These are phyloP conservation scores for Cnidoscolus chayamansa DNA, from an alignment of 441 rosid genomes.

Conservation along the genomic window DNA sequence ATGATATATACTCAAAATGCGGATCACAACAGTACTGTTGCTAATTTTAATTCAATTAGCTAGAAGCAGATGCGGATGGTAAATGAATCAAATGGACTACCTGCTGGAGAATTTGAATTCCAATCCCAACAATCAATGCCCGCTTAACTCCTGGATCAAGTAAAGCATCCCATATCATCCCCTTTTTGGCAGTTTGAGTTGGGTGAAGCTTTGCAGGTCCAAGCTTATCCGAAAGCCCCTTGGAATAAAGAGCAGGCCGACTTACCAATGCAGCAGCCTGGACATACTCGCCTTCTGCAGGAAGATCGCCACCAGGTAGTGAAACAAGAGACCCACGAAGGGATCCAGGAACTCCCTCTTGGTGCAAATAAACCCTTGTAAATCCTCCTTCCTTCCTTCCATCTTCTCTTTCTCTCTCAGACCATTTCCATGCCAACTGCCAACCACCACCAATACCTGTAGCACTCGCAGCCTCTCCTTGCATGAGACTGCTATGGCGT, in stretches of 20 bases:
- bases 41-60: neutral
- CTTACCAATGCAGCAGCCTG: slow-evolving; percentile 82
- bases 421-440: slow-evolving; percentile 98
- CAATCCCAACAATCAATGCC: slow-evolving; percentile 72
- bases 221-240: slow-evolving; percentile 55
- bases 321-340: slow-evolving; percentile 61
- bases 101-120: slow-evolving; percentile 86
- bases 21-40: neutral
- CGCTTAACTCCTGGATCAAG: slow-evolving; percentile 76
- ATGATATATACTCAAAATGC: neutral
- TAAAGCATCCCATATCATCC: slow-evolving; percentile 66
- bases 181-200: slow-evolving; percentile 50
- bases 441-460: slow-evolving; percentile 95
- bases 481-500: slow-evolving; percentile 60
- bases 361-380: slow-evolving; percentile 77
- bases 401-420: slow-evolving; percentile 60
- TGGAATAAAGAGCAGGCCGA: slow-evolving; percentile 64
- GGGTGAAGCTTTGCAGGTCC: slow-evolving; percentile 89
- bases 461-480: slow-evolving; percentile 50
- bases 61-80: neutral
- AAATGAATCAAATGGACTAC: slow-evolving; percentile 26
- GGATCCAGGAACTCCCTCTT: slow-evolving; percentile 62
- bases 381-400: slow-evolving; percentile 87
- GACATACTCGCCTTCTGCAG: slow-evolving; percentile 44
- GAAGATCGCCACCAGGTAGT: slow-evolving; percentile 46